Conservation (phyloP, 2,329 filamentous ascomycete genomes). For the Tolypocladium guangdongense region DNA sequence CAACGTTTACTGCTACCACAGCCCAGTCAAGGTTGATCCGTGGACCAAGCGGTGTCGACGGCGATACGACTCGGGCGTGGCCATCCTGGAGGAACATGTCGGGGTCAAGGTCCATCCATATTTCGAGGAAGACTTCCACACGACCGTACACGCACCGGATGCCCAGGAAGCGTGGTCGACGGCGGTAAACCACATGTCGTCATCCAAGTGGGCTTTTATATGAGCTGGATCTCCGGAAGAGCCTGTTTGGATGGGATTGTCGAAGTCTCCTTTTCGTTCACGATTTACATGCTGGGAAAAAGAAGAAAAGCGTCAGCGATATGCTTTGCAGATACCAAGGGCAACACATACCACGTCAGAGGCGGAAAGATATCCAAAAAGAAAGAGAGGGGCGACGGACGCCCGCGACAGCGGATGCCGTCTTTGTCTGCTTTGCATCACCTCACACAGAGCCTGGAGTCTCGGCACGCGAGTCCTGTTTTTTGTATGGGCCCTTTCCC, state of each 20-base stretch:
- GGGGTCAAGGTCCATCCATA: constrained; percentile 27
- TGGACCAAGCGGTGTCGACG: constrained; percentile 31
- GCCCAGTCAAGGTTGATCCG: constrained; percentile 31
- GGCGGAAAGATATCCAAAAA: not conserved
- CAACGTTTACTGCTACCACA: constrained; percentile 31
- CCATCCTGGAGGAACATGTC: constrained; percentile 26
- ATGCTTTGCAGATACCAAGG: not conserved
- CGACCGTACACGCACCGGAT: constrained; percentile 25
- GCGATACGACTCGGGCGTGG: constrained; percentile 26
- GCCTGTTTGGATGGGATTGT: not conserved
- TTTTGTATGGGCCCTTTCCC: not conserved
- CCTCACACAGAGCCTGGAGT: constrained; percentile 8
- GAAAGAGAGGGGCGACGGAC: not conserved
- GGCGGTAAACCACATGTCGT: constrained; percentile 18
- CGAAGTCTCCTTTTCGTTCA: not conserved
- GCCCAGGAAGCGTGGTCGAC: constrained; percentile 26
- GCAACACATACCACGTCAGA: not conserved
- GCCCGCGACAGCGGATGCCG: no score
- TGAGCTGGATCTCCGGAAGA: constrained; percentile 11
- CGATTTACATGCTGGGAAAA: constrained; percentile 2
- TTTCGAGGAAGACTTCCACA: constrained; percentile 34
- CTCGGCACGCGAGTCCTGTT: constrained; percentile 2
- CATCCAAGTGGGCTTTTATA: constrained; percentile 21
- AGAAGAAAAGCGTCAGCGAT: not conserved
- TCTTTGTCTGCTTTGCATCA: not conserved